Conservation (phyloP, 306 rosid species). For the Pachyrhizus erosus region DNA sequence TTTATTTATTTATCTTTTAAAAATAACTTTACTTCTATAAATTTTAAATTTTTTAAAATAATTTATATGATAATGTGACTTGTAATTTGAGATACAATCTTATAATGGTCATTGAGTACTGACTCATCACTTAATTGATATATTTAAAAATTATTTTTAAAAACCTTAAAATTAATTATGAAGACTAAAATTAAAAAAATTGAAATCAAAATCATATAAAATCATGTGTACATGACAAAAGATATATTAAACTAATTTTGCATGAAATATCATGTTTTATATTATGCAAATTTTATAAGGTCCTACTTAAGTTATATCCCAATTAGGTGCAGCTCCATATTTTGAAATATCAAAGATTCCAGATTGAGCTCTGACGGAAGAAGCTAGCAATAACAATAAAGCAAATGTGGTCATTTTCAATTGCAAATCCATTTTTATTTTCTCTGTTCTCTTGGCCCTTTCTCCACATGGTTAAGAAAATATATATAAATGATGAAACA, state of each 20-base stretch:
- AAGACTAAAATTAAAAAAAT: not conserved
- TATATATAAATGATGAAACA: too few relatives aligned
- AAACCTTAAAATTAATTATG: not conserved
- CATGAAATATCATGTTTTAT: not conserved
- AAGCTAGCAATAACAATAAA: slow-evolving; percentile 7
- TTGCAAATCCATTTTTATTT: not conserved
- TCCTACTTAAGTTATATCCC: slow-evolving; percentile 18
- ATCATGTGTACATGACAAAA: not conserved
- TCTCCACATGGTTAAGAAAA: not conserved
- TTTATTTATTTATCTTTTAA: too few relatives aligned
- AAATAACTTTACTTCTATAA: not conserved
- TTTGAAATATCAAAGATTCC: not conserved
- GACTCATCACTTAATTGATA: too few relatives aligned
- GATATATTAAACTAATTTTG: not conserved
- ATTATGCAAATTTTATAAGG: not conserved
- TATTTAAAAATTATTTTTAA: not conserved
- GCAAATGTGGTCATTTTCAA: not conserved
- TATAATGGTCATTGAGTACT: not conserved
- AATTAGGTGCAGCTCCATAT: slow-evolving; percentile 15
- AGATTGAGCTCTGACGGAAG: not conserved
- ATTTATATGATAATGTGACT: too few relatives aligned
- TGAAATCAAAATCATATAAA: not conserved
- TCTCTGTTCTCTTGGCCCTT: not conserved
- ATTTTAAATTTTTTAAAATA: too few relatives aligned
- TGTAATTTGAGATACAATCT: not conserved